Conservation (phyloP, 768 basidiomycete species). For the Mycena amicta region DNA sequence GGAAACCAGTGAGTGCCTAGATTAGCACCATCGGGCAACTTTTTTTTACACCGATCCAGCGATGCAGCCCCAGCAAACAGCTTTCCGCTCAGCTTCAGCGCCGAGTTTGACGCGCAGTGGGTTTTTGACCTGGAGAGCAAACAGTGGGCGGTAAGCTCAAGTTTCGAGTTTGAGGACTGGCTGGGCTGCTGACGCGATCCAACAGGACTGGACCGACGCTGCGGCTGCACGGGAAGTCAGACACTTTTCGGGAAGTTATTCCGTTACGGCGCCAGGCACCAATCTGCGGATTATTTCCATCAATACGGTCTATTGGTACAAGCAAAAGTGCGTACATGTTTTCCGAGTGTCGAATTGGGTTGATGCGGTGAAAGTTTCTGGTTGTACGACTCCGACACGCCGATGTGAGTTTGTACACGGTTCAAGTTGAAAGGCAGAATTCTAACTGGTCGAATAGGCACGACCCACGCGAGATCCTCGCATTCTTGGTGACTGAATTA, state of each 20-base stretch:
- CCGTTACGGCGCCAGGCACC: slow-evolving; percentile 49
- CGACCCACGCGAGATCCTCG: slow-evolving; percentile 64
- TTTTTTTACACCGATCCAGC: slow-evolving; percentile 31
- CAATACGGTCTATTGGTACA: slow-evolving; percentile 67
- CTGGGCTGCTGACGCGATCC: no score
- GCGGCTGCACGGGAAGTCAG: slow-evolving; percentile 45
- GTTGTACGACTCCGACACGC: slow-evolving; percentile 56
- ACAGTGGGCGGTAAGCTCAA: slow-evolving; percentile 50
- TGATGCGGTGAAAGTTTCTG: slow-evolving; percentile 46
- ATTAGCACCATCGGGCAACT: background rate
- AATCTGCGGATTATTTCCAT: slow-evolving; percentile 57
- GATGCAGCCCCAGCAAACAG: slow-evolving; percentile 60
- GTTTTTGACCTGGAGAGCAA: slow-evolving; percentile 54
- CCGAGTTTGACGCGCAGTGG: slow-evolving; percentile 48
- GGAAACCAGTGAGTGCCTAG: slow-evolving; percentile 52
- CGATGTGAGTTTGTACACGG: no score
- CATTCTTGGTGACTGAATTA: slow-evolving; percentile 54
- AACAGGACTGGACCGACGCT: slow-evolving; percentile 46
- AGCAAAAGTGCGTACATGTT: slow-evolving; percentile 45
- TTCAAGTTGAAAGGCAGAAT: no score
- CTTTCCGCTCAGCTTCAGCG: slow-evolving; percentile 54
- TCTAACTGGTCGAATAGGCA: slow-evolving; percentile 38
- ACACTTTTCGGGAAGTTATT: slow-evolving; percentile 58
- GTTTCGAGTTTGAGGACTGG: no score
- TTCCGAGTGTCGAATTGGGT: background rate